These are phyloP conservation scores for Anisogramma anomala DNA, from an alignment of 2,329 filamentous ascomycete species.

Conservation along the genomic window DNA sequence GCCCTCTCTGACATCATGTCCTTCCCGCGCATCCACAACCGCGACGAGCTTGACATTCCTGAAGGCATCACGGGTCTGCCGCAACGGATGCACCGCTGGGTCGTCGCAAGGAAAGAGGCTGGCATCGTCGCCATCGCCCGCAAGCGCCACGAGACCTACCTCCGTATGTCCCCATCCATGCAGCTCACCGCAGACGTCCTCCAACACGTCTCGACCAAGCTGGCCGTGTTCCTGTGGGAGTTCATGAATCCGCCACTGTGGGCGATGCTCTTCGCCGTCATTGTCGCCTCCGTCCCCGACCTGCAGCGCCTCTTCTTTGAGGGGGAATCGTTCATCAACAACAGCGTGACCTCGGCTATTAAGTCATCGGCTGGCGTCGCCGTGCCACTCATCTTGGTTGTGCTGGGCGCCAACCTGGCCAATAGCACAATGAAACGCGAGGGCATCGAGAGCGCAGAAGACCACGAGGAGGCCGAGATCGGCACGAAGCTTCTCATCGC, in stretches of 20 bases:
- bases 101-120: conserved; percentile 20
- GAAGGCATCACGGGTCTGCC: conserved; percentile 31
- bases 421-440: conserved; percentile 72
- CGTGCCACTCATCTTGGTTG: conserved; percentile 88
- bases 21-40: conserved; percentile 45
- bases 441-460: conserved; percentile 24
- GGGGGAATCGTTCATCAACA: conserved; percentile 79
- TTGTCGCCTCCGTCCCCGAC: conserved; percentile 76
- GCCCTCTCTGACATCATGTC: conserved; percentile 37
- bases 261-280: conserved; percentile 87
- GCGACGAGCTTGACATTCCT: conserved; percentile 30
- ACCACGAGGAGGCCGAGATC: conserved; percentile 58
- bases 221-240: conserved; percentile 62
- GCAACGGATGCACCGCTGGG: conserved; percentile 24
- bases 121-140: conserved; percentile 6
- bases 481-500: conserved; percentile 73
- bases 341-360: conserved; percentile 83
- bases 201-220: conserved; percentile 27
- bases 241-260: conserved; percentile 98
- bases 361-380: conserved; percentile 79
- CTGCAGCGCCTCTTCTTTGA: conserved; percentile 81
- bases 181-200: conserved; percentile 25
- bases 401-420: conserved; percentile 87
- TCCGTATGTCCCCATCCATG: conserved; percentile 30
- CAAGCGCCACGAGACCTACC: conserved; percentile 21